Conservation (phyloP, 768 basidiomycete species). For the Suillus decipiens region DNA sequence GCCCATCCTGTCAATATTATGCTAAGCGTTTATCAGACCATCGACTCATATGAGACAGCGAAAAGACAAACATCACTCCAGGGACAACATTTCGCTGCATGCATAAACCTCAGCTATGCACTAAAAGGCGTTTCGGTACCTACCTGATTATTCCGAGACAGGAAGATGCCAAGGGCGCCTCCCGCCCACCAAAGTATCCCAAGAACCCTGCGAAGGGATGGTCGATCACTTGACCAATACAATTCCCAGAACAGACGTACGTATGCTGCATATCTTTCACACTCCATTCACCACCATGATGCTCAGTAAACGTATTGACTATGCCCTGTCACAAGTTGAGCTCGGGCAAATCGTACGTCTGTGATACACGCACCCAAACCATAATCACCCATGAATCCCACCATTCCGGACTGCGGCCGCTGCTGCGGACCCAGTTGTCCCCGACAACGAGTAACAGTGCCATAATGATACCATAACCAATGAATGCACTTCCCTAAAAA, state of each 20-base stretch:
- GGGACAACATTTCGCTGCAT: slow-evolving; percentile 77
- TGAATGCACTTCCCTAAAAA: slow-evolving; percentile 76
- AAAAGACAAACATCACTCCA: slow-evolving; percentile 62
- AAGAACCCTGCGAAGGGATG: slow-evolving; percentile 49
- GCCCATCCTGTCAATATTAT: slow-evolving; percentile 93
- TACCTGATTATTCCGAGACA: slow-evolving; percentile 77
- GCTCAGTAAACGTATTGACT: slow-evolving; percentile 94
- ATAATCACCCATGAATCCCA: slow-evolving; percentile 76
- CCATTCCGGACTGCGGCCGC: slow-evolving; percentile 77
- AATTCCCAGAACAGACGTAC: slow-evolving; percentile 42
- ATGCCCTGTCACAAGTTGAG: slow-evolving; percentile 17
- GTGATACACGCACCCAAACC: slow-evolving; percentile 47
- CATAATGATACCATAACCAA: slow-evolving; percentile 84
- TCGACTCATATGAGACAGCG: not conserved
- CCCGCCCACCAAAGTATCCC: slow-evolving; percentile 77
- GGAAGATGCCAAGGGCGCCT: slow-evolving; percentile 83
- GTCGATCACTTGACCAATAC: slow-evolving; percentile 9
- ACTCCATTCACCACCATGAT: slow-evolving; percentile 78
- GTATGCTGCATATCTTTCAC: slow-evolving; percentile 96
- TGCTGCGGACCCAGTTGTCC: slow-evolving; percentile 73
- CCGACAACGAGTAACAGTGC: slow-evolving; percentile 76
- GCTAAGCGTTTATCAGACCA: slow-evolving; percentile 36
- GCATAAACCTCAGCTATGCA: slow-evolving; percentile 3
- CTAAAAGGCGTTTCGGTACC: slow-evolving; percentile 17
- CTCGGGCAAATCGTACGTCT: not conserved